These are phyloP conservation scores for Crithidia sp. DNA, from an alignment of 208 protist genomes.

Conservation along the genomic window DNA sequence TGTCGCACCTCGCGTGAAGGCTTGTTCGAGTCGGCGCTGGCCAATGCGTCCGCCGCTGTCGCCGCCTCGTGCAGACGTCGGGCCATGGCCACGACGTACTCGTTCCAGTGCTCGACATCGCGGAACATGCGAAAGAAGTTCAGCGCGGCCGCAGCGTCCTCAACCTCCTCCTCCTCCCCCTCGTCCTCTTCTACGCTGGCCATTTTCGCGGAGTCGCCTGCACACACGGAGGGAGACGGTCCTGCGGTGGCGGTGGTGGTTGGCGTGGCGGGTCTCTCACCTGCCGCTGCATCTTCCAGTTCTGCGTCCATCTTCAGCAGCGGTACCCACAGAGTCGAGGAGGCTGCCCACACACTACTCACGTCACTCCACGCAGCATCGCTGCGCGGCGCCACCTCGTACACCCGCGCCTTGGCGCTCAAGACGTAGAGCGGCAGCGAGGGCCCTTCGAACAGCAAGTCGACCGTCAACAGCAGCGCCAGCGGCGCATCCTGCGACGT, in stretches of 20 bases:
- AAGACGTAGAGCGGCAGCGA: constrained; percentile 75
- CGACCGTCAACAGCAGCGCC: constrained; percentile 68
- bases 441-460: constrained; percentile 73
- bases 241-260: no score
- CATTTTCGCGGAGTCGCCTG: no score
- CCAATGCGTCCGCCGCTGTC: constrained; percentile 2
- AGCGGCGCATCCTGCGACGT: neutral
- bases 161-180: constrained; percentile 31
- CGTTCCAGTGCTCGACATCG: constrained; percentile 72
- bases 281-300: neutral
- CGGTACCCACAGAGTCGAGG: constrained; percentile 38
- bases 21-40: constrained; percentile 26
- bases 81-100: constrained; percentile 61
- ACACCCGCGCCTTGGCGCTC: constrained; percentile 75
- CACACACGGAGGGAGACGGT: no score
- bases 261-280: no score
- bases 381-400: constrained; percentile 28
- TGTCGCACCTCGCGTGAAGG: constrained; percentile 31
- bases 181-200: constrained; percentile 3
- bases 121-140: constrained; percentile 87
- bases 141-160: constrained; percentile 21
- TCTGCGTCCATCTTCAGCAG: neutral
- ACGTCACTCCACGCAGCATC: neutral
- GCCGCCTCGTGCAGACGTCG: constrained; percentile 25
- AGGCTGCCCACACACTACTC: neutral